A percentile compares a stretch with the other conserved stretches of the same genome.
Conservation (phyloP, 345 rosid genomes). For the Gossypium bickii region DNA sequence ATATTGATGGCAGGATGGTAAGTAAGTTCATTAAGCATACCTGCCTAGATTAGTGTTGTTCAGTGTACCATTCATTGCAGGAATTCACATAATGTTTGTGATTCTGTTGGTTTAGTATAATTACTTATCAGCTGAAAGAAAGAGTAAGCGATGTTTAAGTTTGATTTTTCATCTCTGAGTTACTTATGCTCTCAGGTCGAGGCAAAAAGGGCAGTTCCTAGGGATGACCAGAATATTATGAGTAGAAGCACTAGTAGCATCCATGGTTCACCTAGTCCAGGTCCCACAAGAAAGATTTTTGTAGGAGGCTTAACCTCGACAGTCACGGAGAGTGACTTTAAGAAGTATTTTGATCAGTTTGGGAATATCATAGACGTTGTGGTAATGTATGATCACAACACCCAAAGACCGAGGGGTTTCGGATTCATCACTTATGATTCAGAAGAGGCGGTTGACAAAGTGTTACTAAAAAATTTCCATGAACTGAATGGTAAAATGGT, state of each 20-base stretch:
- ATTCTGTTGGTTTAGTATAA: background rate
- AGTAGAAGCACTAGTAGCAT: constrained; percentile 3
- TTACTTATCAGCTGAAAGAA: background rate
- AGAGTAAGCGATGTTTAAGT: background rate
- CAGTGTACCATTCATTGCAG: background rate
- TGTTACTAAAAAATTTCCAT: background rate
- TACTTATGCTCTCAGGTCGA: constrained; percentile 1
- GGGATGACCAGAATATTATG: background rate
- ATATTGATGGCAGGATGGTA: background rate
- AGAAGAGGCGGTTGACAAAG: background rate
- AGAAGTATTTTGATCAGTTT: background rate
- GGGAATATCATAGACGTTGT: constrained; percentile 3
- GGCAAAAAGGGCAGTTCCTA: background rate
- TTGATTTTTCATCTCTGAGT: background rate
- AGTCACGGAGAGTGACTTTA: background rate
- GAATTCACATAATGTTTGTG: background rate
- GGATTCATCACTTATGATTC: constrained; percentile 3
- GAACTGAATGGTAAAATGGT: constrained; percentile 1
- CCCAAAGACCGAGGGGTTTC: background rate
- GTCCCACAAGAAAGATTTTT: background rate
- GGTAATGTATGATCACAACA: background rate
- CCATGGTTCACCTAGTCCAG: background rate
- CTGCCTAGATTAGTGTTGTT: background rate
- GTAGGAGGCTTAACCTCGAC: background rate
- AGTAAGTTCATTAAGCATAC: background rate